phyloP scores from a whole-genome alignment of 305 asterid species.

The Fraxinus latifolia region DNA sequence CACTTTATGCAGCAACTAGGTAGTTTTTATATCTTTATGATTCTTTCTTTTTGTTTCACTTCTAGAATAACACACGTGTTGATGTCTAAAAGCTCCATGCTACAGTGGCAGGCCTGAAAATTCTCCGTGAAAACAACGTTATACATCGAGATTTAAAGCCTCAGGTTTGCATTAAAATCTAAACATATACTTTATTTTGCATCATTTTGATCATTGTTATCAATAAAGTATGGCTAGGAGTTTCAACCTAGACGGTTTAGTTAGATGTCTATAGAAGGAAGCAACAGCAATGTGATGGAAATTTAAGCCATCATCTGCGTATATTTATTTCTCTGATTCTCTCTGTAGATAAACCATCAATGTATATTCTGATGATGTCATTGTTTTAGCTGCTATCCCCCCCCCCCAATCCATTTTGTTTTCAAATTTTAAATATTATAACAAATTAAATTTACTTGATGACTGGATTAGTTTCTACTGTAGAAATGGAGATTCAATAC shows the following conservation, averaged over 20 bases:
- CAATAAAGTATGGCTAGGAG: constrained; percentile 32
- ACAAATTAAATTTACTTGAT: neutral
- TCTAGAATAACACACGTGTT: constrained; percentile 5
- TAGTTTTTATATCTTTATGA: constrained; percentile 19
- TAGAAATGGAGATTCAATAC: neutral
- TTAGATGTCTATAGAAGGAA: neutral
- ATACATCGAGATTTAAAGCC: constrained; percentile 2
- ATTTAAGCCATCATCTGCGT: neutral
- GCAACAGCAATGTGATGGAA: neutral
- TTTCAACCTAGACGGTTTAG: constrained; percentile 37
- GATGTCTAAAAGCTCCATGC: neutral
- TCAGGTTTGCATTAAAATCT: neutral
- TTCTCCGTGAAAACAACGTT: neutral
- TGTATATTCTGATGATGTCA: neutral
- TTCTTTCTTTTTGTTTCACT: constrained; percentile 17
- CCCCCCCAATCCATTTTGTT: neutral
- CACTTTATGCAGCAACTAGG: constrained; percentile 89
- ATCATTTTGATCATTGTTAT: neutral
- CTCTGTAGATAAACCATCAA: neutral
- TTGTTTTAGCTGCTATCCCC: neutral
- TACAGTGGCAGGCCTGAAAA: constrained; percentile 2
- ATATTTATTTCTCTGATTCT: neutral
- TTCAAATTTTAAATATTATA: neutral
- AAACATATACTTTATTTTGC: neutral
- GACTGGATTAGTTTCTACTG: neutral